phyloP scores from a whole-genome alignment of 2,329 filamentous ascomycete genomes.

The Penicillium thymicola region DNA sequence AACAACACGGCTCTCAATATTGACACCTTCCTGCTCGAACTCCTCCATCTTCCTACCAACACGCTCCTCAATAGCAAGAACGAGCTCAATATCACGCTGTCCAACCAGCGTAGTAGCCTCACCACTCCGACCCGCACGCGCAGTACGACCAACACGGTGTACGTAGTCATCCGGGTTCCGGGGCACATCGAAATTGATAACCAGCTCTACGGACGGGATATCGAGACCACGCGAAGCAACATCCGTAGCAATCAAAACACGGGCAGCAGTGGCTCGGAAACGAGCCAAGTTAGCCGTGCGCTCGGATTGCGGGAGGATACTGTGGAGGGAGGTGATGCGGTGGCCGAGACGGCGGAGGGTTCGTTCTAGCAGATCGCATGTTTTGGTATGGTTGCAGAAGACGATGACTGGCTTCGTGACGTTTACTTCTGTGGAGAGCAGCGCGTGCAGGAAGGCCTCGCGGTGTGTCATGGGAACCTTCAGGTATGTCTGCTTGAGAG shows the following conservation, averaged over 20 bases:
- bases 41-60: slow-evolving; percentile 75
- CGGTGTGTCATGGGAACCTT: slow-evolving; percentile 88
- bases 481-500: slow-evolving; percentile 78
- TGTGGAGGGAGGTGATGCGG: slow-evolving; percentile 88
- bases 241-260: slow-evolving; percentile 90
- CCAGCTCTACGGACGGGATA: slow-evolving; percentile 85
- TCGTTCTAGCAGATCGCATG: slow-evolving; percentile 85
- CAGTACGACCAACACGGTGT: slow-evolving; percentile 91
- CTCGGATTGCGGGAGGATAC: slow-evolving; percentile 77
- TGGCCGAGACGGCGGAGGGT: slow-evolving; percentile 81
- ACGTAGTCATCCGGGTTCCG: slow-evolving; percentile 98
- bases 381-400: slow-evolving; percentile 89
- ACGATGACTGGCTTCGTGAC: slow-evolving; percentile 76
- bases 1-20: slow-evolving; percentile 84
- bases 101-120: slow-evolving; percentile 85
- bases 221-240: slow-evolving; percentile 92
- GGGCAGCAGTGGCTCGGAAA: slow-evolving; percentile 83
- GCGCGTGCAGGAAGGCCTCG: slow-evolving; percentile 88
- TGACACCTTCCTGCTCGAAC: slow-evolving; percentile 88
- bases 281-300: slow-evolving; percentile 83
- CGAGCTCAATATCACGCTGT: slow-evolving; percentile 84
- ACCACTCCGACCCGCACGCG: slow-evolving; percentile 80
- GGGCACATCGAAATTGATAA: slow-evolving; percentile 94
- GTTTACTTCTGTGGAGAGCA: slow-evolving; percentile 77
- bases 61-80: slow-evolving; percentile 83